Percentiles rank a stretch among this genome's conserved stretches.
Evolutionary conservation across 305 asterid species (phyloP).

Genomic region (Solanum hybrid): DNA sequence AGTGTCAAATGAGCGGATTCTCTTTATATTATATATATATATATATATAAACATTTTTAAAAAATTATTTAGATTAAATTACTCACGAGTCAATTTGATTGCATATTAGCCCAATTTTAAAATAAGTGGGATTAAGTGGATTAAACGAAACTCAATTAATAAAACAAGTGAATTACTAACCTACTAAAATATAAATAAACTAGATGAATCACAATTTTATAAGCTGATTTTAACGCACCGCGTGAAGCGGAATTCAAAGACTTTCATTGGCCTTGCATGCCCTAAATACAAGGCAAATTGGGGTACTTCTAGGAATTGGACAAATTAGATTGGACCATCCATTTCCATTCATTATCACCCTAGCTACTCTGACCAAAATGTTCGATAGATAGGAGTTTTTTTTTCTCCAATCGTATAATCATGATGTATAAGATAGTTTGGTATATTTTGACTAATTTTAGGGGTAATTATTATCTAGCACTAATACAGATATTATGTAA

Average conservation of each 20-base stretch:
- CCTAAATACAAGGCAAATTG: background rate
- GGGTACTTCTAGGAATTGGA: background rate
- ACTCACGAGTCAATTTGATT: background rate
- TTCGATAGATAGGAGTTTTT: background rate
- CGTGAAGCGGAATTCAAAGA: background rate
- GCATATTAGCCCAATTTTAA: background rate
- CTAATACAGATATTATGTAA: background rate
- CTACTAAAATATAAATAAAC: background rate
- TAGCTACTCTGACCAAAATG: background rate
- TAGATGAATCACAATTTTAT: too few relatives aligned
- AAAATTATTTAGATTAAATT: background rate
- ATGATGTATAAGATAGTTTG: background rate
- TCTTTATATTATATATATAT: too few relatives aligned
- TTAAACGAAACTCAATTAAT: background rate
- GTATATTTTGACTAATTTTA: background rate
- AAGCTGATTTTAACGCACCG: background rate
- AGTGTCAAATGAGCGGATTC: background rate
- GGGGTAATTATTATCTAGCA: background rate
- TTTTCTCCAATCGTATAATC: background rate
- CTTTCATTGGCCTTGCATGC: background rate
- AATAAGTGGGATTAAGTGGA: background rate
- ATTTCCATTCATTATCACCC: background rate
- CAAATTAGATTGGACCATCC: background rate
- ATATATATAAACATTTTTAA: too few relatives aligned
- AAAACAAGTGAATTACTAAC: too few relatives aligned